Conservation (phyloP, 2,329 filamentous ascomycete species). For the Leptographium galeiforme region DNA sequence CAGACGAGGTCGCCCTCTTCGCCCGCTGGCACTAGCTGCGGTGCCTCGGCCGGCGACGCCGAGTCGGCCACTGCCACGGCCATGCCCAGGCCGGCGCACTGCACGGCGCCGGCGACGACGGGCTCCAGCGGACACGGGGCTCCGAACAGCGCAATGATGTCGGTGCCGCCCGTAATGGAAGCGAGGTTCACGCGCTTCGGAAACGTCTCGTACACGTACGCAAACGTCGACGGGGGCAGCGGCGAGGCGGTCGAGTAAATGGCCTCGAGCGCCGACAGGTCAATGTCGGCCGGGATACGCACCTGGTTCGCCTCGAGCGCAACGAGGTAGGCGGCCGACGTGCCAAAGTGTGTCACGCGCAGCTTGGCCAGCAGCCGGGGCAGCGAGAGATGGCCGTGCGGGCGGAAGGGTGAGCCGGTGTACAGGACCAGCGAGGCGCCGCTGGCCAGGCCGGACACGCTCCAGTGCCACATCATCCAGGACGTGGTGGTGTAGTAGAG, state of each 20-base stretch:
- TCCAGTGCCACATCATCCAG: conserved; percentile 99
- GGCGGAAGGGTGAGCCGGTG: conserved; percentile 81
- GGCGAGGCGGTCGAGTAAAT: conserved; percentile 94
- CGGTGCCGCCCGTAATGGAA: conserved; percentile 90
- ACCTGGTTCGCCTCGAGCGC: conserved; percentile 70
- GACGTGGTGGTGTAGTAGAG: conserved; percentile 93
- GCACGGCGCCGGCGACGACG: conserved; percentile 60
- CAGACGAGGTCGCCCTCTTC: conserved; percentile 83
- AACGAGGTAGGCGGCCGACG: conserved; percentile 84
- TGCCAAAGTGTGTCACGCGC: conserved; percentile 83
- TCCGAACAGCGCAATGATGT: conserved; percentile 92
- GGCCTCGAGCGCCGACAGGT: conserved; percentile 56
- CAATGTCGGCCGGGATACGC: conserved; percentile 34
- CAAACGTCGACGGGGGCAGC: conserved; percentile 82
- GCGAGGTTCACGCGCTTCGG: conserved; percentile 70
- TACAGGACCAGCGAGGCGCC: conserved; percentile 80
- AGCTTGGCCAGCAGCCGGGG: conserved; percentile 69
- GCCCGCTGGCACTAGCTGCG: conserved; percentile 35
- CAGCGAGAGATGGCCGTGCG: conserved; percentile 67
- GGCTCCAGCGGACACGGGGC: conserved; percentile 66
- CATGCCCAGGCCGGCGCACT: conserved; percentile 69
- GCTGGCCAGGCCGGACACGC: conserved; percentile 69
- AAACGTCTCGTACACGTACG: conserved; percentile 77
- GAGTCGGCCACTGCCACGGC: conserved; percentile 51
- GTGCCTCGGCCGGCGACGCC: conserved; percentile 37